Evolutionary conservation across 2,329 filamentous ascomycete species (phyloP).

Genomic region (Colletotrichum euphorbiae): DNA sequence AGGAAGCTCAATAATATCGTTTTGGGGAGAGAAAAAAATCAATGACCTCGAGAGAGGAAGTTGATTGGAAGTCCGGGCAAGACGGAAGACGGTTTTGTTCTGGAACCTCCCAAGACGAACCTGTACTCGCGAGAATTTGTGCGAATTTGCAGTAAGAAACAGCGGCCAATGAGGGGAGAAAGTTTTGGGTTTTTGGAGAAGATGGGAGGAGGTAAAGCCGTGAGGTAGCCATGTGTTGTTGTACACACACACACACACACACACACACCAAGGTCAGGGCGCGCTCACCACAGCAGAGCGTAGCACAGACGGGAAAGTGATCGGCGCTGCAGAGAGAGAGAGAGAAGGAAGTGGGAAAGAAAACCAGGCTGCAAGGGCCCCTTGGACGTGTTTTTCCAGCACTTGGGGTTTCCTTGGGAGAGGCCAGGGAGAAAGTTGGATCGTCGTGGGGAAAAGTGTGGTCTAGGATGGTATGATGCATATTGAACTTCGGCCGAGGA

Average conservation of each 20-base stretch:
- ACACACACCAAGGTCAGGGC: neutral
- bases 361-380: neutral
- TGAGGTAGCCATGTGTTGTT: neutral
- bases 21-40: neutral
- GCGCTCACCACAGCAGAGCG: too few relatives aligned
- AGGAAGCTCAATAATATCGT: neutral
- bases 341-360: conserved; percentile 1
- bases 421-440: conserved; percentile 5
- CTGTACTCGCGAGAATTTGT: conserved; percentile 24
- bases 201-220: neutral
- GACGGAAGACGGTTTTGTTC: neutral
- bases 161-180: conserved; percentile 25
- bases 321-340: neutral
- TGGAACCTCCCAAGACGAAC: neutral
- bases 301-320: neutral
- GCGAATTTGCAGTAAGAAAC: conserved; percentile 9
- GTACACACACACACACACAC: neutral
- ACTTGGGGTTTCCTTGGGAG: conserved; percentile 9
- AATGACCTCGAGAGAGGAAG: neutral
- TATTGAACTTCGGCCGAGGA: neutral
- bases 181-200: conserved; percentile 12
- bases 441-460: conserved; percentile 19
- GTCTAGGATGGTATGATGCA: neutral
- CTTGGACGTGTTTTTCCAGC: neutral
- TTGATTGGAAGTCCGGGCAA: neutral